These are phyloP conservation scores for Lithospermum erythrorhizon DNA, from an alignment of 257 asterid genomes.

Conservation along the genomic window DNA sequence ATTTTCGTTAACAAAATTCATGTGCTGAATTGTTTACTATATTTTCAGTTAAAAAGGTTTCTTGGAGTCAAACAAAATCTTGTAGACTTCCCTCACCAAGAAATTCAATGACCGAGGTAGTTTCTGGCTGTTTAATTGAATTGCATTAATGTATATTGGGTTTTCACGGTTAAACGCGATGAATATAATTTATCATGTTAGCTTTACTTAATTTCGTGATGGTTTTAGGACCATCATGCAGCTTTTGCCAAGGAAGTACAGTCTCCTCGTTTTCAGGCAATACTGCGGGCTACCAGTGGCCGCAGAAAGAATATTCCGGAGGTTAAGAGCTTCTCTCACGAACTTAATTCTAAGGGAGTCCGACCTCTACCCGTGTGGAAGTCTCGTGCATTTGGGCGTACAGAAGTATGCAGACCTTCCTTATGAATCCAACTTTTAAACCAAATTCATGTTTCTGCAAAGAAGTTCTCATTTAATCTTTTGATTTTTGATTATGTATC, in stretches of 20 bases:
- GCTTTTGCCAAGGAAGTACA: conserved; percentile 85
- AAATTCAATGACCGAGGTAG: conserved; percentile 56
- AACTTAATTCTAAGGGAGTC: conserved; percentile 90
- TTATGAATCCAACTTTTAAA: conserved; percentile 12
- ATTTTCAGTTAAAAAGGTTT: conserved; percentile 51
- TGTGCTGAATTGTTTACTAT: conserved; percentile 7
- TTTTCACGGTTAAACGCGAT: neutral
- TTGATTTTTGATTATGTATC: neutral
- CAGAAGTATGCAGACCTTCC: conserved; percentile 57
- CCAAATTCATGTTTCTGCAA: neutral
- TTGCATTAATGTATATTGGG: too few species aligned
- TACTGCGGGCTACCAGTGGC: conserved; percentile 83
- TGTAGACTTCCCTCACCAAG: conserved; percentile 40
- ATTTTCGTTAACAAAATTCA: conserved; percentile 4
- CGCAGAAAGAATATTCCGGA: conserved; percentile 55
- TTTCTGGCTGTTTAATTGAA: conserved; percentile 7
- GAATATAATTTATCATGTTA: conserved; percentile 13
- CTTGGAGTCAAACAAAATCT: conserved; percentile 63
- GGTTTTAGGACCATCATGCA: conserved; percentile 57
- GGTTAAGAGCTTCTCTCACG: conserved; percentile 92
- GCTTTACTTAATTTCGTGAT: conserved; percentile 15
- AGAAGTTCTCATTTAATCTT: neutral
- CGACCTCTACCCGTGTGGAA: conserved; percentile 92
- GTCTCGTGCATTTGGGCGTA: conserved; percentile 81
- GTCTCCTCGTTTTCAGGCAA: conserved; percentile 95